These are phyloP conservation scores for Diaporthe ampelina DNA, from an alignment of 2,329 filamentous ascomycete species.

Conservation along the genomic window DNA sequence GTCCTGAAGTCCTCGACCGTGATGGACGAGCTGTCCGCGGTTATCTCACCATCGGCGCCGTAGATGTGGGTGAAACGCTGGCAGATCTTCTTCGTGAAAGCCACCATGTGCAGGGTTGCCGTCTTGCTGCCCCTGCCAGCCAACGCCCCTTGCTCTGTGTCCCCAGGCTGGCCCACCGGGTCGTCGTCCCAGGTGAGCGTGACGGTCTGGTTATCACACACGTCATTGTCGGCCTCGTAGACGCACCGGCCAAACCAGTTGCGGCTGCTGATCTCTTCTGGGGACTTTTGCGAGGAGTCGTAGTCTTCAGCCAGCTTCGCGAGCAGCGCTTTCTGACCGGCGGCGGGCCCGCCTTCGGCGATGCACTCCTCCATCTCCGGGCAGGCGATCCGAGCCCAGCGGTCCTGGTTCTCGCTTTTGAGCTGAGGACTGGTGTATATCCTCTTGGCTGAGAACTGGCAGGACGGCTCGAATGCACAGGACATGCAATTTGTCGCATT, in stretches of 20 bases:
- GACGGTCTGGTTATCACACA: conserved; percentile 26
- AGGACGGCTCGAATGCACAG: neutral
- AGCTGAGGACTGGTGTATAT: conserved; percentile 21
- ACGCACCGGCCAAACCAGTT: conserved; percentile 29
- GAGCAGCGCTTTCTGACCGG: conserved; percentile 1
- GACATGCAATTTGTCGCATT: conserved; percentile 1
- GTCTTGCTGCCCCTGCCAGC: conserved; percentile 12
- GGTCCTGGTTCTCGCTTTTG: conserved; percentile 22
- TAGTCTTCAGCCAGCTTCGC: conserved; percentile 7
- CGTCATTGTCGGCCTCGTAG: conserved; percentile 27
- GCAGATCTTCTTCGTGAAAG: conserved; percentile 21
- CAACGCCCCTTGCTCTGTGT: neutral
- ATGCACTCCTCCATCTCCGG: conserved; percentile 26
- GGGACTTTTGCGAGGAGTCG: neutral
- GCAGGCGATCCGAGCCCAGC: conserved; percentile 21
- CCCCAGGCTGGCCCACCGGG: neutral
- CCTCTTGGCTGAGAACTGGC: neutral
- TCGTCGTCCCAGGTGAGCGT: conserved; percentile 18
- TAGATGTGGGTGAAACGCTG: conserved; percentile 2
- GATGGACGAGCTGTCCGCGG: conserved; percentile 18
- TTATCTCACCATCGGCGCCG: conserved; percentile 11
- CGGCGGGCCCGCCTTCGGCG: neutral
- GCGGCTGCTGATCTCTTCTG: neutral
- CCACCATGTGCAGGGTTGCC: conserved; percentile 3
- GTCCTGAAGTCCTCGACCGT: conserved; percentile 14